phyloP scores from a whole-genome alignment of 2,329 filamentous ascomycete genomes.

The Cyphellophora europaea region DNA sequence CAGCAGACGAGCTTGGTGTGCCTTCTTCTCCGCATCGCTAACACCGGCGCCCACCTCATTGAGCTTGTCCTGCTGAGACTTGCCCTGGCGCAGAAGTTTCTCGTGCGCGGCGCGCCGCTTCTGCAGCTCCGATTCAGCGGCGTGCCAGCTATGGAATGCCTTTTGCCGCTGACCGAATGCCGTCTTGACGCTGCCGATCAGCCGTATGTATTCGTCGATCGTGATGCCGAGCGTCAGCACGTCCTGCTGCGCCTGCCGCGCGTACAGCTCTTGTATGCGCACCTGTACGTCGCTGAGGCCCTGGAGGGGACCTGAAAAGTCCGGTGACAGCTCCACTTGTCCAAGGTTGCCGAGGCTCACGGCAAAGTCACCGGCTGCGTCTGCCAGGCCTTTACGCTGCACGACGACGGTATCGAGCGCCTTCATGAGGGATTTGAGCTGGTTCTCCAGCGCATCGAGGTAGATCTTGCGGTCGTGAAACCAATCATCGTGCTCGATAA shows the following conservation, averaged over 20 bases:
- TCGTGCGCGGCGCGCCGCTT: conserved; percentile 87
- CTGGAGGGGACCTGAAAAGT: conserved; percentile 79
- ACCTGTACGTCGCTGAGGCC: conserved; percentile 88
- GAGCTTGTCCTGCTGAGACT: conserved; percentile 89
- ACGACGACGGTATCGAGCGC: conserved; percentile 86
- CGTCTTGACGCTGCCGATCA: conserved; percentile 91
- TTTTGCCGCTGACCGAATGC: conserved; percentile 90
- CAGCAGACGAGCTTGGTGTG: conserved; percentile 77
- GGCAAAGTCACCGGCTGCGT: conserved; percentile 88
- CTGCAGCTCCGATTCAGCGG: conserved; percentile 77
- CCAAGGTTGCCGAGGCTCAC: conserved; percentile 86
- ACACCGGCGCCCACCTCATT: conserved; percentile 91
- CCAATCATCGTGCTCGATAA: conserved; percentile 98
- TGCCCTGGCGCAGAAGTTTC: conserved; percentile 87
- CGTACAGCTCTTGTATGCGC: conserved; percentile 89
- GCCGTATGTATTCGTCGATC: conserved; percentile 93
- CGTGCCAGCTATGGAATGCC: conserved; percentile 89
- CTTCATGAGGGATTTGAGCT: conserved; percentile 82
- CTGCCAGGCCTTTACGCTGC: conserved; percentile 86
- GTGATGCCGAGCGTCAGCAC: conserved; percentile 93
- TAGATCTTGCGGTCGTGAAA: conserved; percentile 96
- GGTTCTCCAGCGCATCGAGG: conserved; percentile 83
- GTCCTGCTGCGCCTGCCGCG: conserved; percentile 94
- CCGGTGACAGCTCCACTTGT: conserved; percentile 82
- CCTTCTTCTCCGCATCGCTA: conserved; percentile 84